These are phyloP conservation scores for Eudorina sp. DNA, from an alignment of 139 green algal species.

Conservation along the genomic window DNA sequence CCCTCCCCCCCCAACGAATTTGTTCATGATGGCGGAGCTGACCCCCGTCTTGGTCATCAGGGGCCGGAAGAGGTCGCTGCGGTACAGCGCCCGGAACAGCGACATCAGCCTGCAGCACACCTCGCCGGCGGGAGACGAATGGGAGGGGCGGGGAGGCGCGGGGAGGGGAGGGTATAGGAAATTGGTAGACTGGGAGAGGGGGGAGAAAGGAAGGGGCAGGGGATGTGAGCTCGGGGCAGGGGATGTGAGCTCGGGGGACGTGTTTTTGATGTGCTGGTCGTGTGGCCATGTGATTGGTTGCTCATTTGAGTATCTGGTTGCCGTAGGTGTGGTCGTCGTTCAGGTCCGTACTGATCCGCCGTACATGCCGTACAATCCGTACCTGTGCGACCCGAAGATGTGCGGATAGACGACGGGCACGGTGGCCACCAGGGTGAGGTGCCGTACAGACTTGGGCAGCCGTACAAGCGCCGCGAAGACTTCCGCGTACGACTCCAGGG, in stretches of 20 bases:
- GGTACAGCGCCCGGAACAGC: neutral
- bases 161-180: too few relatives aligned
- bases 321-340: too few relatives aligned
- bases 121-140: too few relatives aligned
- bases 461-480: conserved; percentile 42
- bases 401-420: conserved; percentile 66
- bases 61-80: neutral
- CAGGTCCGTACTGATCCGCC: too few relatives aligned
- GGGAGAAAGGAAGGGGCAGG: too few relatives aligned
- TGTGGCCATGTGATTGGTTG: too few relatives aligned
- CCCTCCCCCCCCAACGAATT: neutral
- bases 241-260: too few relatives aligned
- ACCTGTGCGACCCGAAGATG: conserved; percentile 46
- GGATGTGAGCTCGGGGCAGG: too few relatives aligned
- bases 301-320: too few relatives aligned
- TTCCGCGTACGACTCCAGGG: conserved; percentile 44
- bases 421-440: conserved; percentile 59
- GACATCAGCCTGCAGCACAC: conserved; percentile 17
- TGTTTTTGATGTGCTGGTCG: too few relatives aligned
- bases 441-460: conserved; percentile 45
- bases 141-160: neutral
- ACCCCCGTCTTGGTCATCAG: conserved; percentile 45
- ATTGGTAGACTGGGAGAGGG: too few relatives aligned
- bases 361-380: too few relatives aligned
- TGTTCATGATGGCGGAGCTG: conserved; percentile 39